These are phyloP conservation scores for Neurospora sp. DNA, from an alignment of 495 filamentous ascomycete genomes.

Conservation along the genomic window DNA sequence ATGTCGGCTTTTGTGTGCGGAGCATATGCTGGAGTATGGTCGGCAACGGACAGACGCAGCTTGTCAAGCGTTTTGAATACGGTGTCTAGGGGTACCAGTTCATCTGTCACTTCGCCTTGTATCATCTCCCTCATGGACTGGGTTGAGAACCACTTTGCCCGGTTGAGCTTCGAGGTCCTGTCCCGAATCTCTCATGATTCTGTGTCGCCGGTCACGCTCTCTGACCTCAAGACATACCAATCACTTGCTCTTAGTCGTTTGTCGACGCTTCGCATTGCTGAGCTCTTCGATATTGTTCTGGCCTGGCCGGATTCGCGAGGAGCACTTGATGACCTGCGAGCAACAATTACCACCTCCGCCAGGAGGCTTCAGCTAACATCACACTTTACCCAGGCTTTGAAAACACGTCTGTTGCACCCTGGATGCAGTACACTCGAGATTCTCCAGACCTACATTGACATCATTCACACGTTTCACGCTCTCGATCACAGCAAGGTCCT, in stretches of 20 bases:
- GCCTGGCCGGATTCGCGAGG: slow-evolving; percentile 72
- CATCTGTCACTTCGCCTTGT: slow-evolving; percentile 44
- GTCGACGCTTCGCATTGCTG: slow-evolving; percentile 66
- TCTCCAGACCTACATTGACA: slow-evolving; percentile 78
- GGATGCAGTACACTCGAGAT: slow-evolving; percentile 86
- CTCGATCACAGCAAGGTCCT: slow-evolving; percentile 88
- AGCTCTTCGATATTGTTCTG: slow-evolving; percentile 82
- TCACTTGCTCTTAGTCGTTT: slow-evolving; percentile 68
- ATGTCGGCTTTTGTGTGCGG: slow-evolving; percentile 56
- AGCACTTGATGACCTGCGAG: slow-evolving; percentile 68
- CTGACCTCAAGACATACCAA: slow-evolving; percentile 68
- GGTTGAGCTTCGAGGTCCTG: slow-evolving; percentile 54
- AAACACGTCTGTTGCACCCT: slow-evolving; percentile 70
- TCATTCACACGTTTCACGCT: slow-evolving; percentile 82
- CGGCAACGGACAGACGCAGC: slow-evolving; percentile 1
- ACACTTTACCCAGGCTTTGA: slow-evolving; percentile 57
- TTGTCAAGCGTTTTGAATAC: slow-evolving; percentile 12
- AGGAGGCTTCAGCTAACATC: slow-evolving; percentile 56
- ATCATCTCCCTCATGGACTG: slow-evolving; percentile 51
- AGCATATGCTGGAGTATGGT: slow-evolving; percentile 52
- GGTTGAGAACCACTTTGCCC: slow-evolving; percentile 62
- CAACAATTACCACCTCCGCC: slow-evolving; percentile 43
- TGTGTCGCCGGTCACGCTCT: slow-evolving; percentile 34
- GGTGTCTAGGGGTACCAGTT: slow-evolving; percentile 9
- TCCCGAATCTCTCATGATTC: slow-evolving; percentile 23